These are phyloP conservation scores for Diaporthe helianthi DNA, from an alignment of 2,329 filamentous ascomycete species.

Conservation along the genomic window DNA sequence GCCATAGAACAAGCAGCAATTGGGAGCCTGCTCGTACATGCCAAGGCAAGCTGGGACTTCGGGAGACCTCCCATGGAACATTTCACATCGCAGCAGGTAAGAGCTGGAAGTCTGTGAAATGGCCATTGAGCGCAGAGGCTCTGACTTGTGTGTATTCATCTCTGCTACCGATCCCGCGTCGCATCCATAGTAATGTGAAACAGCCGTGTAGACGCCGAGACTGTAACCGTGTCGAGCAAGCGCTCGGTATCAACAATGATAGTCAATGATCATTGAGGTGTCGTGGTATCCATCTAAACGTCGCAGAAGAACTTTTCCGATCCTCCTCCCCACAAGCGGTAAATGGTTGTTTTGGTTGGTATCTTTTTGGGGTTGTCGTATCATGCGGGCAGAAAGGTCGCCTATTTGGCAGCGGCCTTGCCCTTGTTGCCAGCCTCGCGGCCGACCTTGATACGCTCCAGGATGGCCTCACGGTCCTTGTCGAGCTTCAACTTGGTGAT, in stretches of 20 bases:
- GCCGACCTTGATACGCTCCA: conserved; percentile 83
- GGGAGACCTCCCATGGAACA: conserved; percentile 81
- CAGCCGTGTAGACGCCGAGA: conserved; percentile 42
- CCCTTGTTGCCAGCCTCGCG: conserved; percentile 78
- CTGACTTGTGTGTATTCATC: conserved; percentile 46
- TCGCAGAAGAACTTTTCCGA: conserved; percentile 34
- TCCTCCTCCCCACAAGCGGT: conserved; percentile 35
- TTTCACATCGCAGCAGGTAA: conserved; percentile 63
- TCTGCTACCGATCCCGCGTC: conserved; percentile 41
- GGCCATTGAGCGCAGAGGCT: conserved; percentile 71
- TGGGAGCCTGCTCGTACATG: background rate
- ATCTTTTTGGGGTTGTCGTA: background rate
- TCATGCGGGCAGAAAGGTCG: background rate
- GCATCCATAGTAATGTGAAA: conserved; percentile 25
- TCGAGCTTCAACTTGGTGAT: conserved; percentile 99
- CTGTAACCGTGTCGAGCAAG: conserved; percentile 28
- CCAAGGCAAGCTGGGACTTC: conserved; percentile 54
- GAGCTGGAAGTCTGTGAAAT: conserved; percentile 58
- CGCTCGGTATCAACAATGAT: conserved; percentile 9
- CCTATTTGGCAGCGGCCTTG: conserved; percentile 66
- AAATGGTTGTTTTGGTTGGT: conserved; percentile 25
- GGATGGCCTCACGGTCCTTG: conserved; percentile 90
- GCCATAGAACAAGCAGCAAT: background rate
- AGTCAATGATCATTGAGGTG: conserved; percentile 18
- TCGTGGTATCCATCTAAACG: conserved; percentile 34